Evolutionary conservation across 1,139 yeast genomes (phyloP).

Genomic region (Suhomyces bokatorum): DNA sequence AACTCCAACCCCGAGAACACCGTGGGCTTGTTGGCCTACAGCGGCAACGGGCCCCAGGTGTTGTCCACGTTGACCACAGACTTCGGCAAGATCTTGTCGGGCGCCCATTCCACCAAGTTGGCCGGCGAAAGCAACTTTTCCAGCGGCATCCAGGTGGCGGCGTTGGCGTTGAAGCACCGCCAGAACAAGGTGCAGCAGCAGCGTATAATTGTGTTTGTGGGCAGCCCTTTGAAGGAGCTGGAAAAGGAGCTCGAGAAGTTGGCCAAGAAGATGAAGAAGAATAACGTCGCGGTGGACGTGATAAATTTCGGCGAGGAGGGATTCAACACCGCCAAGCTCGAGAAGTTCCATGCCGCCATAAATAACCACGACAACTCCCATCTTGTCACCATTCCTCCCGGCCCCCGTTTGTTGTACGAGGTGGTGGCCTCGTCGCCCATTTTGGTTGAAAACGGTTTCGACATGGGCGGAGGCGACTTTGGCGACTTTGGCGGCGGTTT

Average conservation of each 20-base stretch:
- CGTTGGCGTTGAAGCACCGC: constrained; percentile 92
- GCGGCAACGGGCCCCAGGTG: constrained; percentile 84
- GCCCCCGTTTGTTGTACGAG: constrained; percentile 78
- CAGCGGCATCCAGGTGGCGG: constrained; percentile 95
- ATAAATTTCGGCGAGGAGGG: constrained; percentile 91
- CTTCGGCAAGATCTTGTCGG: constrained; percentile 84
- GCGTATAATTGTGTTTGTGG: constrained; percentile 86
- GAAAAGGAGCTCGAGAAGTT: constrained; percentile 76
- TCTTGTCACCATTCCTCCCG: constrained; percentile 85
- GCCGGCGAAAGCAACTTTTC: constrained; percentile 68
- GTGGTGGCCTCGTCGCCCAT: constrained; percentile 70
- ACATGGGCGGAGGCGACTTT: constrained; percentile 43
- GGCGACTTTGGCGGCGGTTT: constrained; percentile 40
- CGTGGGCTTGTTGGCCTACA: constrained; percentile 86
- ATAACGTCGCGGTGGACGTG: constrained; percentile 85
- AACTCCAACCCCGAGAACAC: constrained; percentile 92
- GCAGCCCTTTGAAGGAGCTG: constrained; percentile 75
- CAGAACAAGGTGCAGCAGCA: constrained; percentile 92
- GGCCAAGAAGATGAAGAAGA: constrained; percentile 93
- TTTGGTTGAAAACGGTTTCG: constrained; percentile 56
- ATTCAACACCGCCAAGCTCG: constrained; percentile 74
- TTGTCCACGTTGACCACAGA: constrained; percentile 86
- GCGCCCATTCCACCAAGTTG: constrained; percentile 79
- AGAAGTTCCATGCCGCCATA: constrained; percentile 75
- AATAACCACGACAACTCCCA: constrained; percentile 81